Base-by-base conservation (phyloP, 352 stramenopile genomes). In the Globisporangium perplexum region DNA sequence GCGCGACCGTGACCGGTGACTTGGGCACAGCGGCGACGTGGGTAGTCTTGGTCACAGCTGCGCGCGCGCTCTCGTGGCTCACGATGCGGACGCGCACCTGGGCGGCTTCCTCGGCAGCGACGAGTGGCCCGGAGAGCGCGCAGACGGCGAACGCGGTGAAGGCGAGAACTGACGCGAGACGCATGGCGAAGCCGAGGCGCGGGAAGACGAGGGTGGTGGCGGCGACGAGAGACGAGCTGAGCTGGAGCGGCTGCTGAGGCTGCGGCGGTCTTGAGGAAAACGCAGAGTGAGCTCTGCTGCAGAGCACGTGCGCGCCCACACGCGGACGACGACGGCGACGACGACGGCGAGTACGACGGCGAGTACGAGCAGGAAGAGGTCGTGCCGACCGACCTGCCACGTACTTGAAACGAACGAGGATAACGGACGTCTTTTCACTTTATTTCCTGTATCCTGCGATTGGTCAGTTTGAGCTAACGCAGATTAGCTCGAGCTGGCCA, bases 121-220 rank as follows among this genome's bases (percentile, higher is more conserved):
- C 18, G 1, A 30, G 38, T 7, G 26, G 5, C 5, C 42, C 33
- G 24, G 17, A 28, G 35, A 59, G 46, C 33, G 43, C 53, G 12
- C 44, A 53, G 38, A 24, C 22, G 18, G 30, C 53, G 31, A 60
- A 20, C 15, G 58, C 41, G 8, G 47, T 54, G 22, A 65, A 44
- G n/a, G 48, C 33, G 28, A 61, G 18, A 33, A 47, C 12, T 17
- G 53, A 46, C 23, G 43, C 11, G 53, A 59, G 44, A 20, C 53
- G 53, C 58, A 65, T 65, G 22, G 41, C 43, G 31, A 36, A 36
- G 28, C n/a, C 18, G 26, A 17, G 28, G 3, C 4, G 36, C 11
- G 0, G 17, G 17, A 10, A 4, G 15, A 23, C 11, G 20, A 39
- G 17, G 47, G 12, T 15, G 35, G 1, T 18, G 20, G 41, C 6